These are phyloP conservation scores for Monoraphidium neglectum DNA, from an alignment of 139 green algal species.

Conservation along the genomic window DNA sequence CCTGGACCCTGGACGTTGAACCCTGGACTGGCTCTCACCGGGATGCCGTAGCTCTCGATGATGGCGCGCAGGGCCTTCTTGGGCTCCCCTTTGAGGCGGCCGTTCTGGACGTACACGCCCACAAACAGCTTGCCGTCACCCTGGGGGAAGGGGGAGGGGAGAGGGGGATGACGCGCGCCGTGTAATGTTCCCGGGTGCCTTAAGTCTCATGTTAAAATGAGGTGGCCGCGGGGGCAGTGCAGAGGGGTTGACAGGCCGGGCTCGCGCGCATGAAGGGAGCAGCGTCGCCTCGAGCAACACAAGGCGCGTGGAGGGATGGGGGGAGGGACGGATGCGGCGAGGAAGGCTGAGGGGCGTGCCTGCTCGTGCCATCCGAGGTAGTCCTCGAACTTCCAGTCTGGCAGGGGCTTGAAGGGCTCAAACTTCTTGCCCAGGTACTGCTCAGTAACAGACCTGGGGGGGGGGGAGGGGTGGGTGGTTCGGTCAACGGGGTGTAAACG, in stretches of 20 bases:
- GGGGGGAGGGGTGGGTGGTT: no score
- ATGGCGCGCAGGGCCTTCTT: constrained; percentile 86
- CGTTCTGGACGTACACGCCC: constrained; percentile 89
- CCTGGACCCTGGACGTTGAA: no score
- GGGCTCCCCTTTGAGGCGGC: constrained; percentile 82
- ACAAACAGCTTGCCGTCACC: constrained; percentile 86
- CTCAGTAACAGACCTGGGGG: constrained; percentile 79
- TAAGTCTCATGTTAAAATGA: no score
- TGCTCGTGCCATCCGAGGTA: constrained; percentile 99
- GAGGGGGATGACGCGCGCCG: no score
- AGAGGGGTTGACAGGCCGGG: no score
- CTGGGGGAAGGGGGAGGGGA: constrained; percentile 25
- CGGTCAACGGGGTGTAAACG: no score
- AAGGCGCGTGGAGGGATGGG: constrained; percentile 67
- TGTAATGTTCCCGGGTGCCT: no score
- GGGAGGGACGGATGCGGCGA: constrained; percentile 83
- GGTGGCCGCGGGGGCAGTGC: no score
- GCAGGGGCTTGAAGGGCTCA: constrained; percentile 85
- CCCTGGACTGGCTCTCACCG: no score
- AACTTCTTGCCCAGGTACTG: constrained; percentile 98
- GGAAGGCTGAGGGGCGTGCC: constrained; percentile 86
- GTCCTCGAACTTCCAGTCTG: constrained; percentile 93
- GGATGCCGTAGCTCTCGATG: constrained; percentile 67
- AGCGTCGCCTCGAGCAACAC: no score
- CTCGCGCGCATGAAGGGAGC: no score